Percentiles rank a stretch among this genome's conserved stretches.
These are phyloP conservation scores for Hansfordia pulvinata DNA, from an alignment of 2,329 filamentous ascomycete genomes.

Conservation along the genomic window DNA sequence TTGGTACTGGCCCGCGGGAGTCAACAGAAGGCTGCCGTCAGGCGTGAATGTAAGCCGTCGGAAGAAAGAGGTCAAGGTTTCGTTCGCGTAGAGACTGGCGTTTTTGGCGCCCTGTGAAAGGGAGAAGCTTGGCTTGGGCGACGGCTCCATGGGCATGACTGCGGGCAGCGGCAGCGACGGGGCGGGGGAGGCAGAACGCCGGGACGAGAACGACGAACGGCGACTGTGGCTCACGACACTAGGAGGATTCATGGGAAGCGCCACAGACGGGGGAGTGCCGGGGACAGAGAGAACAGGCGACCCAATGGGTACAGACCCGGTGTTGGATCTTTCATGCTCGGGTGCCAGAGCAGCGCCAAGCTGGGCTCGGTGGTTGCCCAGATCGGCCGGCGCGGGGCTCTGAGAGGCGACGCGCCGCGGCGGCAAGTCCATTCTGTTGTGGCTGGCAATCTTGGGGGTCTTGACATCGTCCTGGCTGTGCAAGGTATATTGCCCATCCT, in stretches of 20 bases:
- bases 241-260: constrained; percentile 92
- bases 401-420: constrained; percentile 78
- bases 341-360: constrained; percentile 43
- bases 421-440: constrained; percentile 76
- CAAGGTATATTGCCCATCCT: constrained; percentile 88
- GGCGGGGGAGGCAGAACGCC: constrained; percentile 83
- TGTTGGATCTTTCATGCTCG: too few relatives aligned
- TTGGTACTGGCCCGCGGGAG: constrained; percentile 91
- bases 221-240: constrained; percentile 79
- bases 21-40: constrained; percentile 86
- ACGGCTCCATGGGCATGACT: constrained; percentile 86
- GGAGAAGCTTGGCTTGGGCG: constrained; percentile 57
- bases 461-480: constrained; percentile 43
- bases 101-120: constrained; percentile 59
- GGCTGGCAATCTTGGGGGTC: constrained; percentile 69
- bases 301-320: constrained; percentile 44
- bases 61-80: constrained; percentile 96
- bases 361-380: constrained; percentile 47
- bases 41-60: constrained; percentile 86
- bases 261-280: constrained; percentile 79
- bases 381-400: constrained; percentile 82
- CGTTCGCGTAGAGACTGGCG: constrained; percentile 85
- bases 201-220: constrained; percentile 82
- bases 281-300: constrained; percentile 86
- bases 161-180: constrained; percentile 89